Base-by-base conservation (phyloP, 2,329 filamentous ascomycete genomes). In the Diplodia intermedia region DNA sequence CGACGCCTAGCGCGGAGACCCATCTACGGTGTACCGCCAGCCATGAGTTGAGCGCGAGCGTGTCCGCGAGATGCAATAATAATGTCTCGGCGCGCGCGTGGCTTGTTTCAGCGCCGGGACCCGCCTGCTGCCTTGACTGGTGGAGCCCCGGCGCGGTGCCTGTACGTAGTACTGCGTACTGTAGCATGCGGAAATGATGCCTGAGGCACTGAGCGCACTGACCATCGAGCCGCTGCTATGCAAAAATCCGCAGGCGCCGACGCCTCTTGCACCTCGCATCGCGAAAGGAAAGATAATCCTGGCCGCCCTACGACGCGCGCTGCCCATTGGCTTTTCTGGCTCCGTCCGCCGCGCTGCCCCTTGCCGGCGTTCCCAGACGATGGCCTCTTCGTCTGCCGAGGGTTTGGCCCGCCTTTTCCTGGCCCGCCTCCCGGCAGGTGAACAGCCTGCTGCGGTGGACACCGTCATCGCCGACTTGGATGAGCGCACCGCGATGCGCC, bases 331-430 rank as follows among this genome's bases (percentile, higher is more conserved):
- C 61, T 54, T 40, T 26, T 20, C 50, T 8, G 23, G 18, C 52
- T 31, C 15, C 31, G 33, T 43, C 38, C 26, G 40, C 54, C 38
- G 23, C 36, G 36, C 62, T 8, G 20, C n/a, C 29, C 18, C 47
- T 26, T 11, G 12, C 36, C 40, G 40, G 38, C n/a, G 57, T 9
- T 49, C 49, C 52, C 18, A 15, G 0, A 60, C 50, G 5, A 69
- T 69, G 68, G 57, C 68, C 50, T 69, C 62, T 29, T 61, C 66
- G 14, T 66, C 67, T 14, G 50, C 62, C 3, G 43, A 57, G 40
- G 62, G 53, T n/a, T 55, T 68, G 26, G 68, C 66, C 12, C 52
- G 65, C 20, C 55, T 69, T 38, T 68, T 70, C 49, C 49, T 70
- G 31, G 62, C 55, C 36, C 69, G 68, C 12, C 63, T 69, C 18